Evolutionary conservation across 1,139 yeast species (phyloP), one percentile per base, ranked within the genome.

Genomic region (Saccharomyces hybrid): DNA sequence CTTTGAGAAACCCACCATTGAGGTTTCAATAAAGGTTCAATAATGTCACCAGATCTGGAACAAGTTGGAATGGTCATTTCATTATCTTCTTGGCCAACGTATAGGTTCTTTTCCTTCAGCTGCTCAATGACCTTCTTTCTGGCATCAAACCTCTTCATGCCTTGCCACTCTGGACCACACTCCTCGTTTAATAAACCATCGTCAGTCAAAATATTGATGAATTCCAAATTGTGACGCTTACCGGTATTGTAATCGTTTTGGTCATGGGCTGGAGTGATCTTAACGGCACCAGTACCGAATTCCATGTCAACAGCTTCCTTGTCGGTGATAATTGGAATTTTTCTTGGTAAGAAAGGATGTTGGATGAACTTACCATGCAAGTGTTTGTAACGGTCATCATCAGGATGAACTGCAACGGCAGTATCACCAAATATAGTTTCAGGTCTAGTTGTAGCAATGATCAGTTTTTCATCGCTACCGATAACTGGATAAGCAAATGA

Each of bases 201-300:
- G 70, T 93, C 98, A 58, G 96, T 91, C 66, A 88, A 78, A 61
- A 93, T 90, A 74, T 89, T 90, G 73, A 93, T 80, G 68, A 90
- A 83, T 71, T 89, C 97, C 66, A 93, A 79, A 68, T 83, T 78
- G 73, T 89, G 89, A 76, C 98, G 90, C 76, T 88, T 90, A 77
- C 99, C 99, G 55, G 97, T 88, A 68, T 78, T 81, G 79, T 88
- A 89, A 88, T 93, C 99, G 79, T 93, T 93, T 67, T 86, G 88
- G 74, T 93, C 99, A 73, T 93, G 99, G 53, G 96, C 97, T 57
- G 99, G 99, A 25, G 99, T 93, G 70, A 93, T 93, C 76, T 93
- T 93, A 61, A 93, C 99, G 48, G 99, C 99, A 85, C 99, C 99
- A 62, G 99, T 93, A 79, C 99, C 99, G 65, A 93, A 93, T 73